Conservation (phyloP, 495 filamentous ascomycete species). For the Usnea hakonensis region DNA sequence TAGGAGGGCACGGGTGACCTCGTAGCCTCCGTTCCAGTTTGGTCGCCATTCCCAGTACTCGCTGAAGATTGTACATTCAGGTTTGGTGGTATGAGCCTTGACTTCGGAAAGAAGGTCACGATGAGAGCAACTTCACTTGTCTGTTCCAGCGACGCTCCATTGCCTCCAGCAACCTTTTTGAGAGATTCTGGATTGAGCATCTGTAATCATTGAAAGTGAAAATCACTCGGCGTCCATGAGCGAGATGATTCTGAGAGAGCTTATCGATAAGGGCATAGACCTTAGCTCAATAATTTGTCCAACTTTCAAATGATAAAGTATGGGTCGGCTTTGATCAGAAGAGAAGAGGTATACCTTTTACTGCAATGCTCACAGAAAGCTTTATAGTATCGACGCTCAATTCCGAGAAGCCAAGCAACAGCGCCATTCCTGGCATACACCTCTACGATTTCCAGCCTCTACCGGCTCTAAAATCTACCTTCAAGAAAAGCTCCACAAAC, state of each 20-base stretch:
- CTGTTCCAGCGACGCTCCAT: neutral
- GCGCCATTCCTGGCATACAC: slow-evolving; percentile 65
- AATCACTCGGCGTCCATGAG: no score
- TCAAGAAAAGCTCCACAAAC: slow-evolving; percentile 86
- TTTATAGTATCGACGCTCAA: slow-evolving; percentile 70
- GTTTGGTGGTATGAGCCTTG: neutral
- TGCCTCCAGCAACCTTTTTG: neutral
- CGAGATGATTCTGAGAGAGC: neutral
- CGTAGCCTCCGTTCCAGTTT: neutral
- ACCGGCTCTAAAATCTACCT: slow-evolving; percentile 59
- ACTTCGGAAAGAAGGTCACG: slow-evolving; percentile 16
- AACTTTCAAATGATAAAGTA: neutral
- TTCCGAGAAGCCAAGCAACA: slow-evolving; percentile 54
- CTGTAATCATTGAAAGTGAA: neutral
- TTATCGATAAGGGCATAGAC: slow-evolving; percentile 12
- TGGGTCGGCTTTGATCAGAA: neutral
- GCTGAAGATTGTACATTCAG: neutral
- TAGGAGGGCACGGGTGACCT: neutral
- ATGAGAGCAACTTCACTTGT: neutral
- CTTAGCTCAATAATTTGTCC: neutral
- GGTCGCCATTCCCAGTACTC: neutral
- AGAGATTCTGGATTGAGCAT: neutral
- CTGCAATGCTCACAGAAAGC: slow-evolving; percentile 66
- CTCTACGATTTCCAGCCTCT: slow-evolving; percentile 72
- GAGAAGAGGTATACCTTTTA: neutral